These are phyloP conservation scores for Rubus parviflorus DNA, from an alignment of 306 rosid genomes.

Conservation along the genomic window DNA sequence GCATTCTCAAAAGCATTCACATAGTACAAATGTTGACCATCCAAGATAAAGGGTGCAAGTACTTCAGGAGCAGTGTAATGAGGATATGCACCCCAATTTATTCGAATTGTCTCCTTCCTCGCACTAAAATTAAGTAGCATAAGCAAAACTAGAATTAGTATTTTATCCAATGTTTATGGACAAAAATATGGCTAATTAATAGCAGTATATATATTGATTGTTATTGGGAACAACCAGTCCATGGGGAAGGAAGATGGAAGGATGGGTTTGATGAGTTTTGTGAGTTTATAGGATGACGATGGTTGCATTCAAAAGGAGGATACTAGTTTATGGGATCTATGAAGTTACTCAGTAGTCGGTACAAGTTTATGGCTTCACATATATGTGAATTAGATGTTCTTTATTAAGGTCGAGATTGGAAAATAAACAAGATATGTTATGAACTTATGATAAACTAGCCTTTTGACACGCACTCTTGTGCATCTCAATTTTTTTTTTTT, in stretches of 20 bases:
- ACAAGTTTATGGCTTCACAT: too few species aligned
- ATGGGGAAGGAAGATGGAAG: not conserved
- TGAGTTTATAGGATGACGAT: not conserved
- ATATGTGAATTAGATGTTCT: too few species aligned
- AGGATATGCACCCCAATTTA: constrained; percentile 93
- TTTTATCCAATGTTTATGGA: not conserved
- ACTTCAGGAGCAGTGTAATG: constrained; percentile 80
- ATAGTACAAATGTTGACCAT: constrained; percentile 74
- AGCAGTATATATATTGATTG: not conserved
- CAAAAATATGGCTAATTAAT: not conserved
- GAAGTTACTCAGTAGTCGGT: too few species aligned
- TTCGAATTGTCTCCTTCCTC: constrained; percentile 69
- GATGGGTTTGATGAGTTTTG: not conserved
- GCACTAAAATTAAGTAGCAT: constrained; percentile 41
- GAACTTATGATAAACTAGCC: too few species aligned
- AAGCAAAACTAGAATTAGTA: constrained; percentile 8
- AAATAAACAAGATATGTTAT: too few species aligned
- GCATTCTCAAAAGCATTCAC: constrained; percentile 96
- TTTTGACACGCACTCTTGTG: too few species aligned
- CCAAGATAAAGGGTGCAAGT: constrained; percentile 86
- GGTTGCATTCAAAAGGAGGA: not conserved
- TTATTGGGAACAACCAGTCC: not conserved
- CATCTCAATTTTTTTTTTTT: too few species aligned
- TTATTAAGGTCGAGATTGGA: too few species aligned
- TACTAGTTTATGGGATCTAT: too few species aligned